Conservation (phyloP, 106 monocot species). For the Platanthera guangdongensis region DNA sequence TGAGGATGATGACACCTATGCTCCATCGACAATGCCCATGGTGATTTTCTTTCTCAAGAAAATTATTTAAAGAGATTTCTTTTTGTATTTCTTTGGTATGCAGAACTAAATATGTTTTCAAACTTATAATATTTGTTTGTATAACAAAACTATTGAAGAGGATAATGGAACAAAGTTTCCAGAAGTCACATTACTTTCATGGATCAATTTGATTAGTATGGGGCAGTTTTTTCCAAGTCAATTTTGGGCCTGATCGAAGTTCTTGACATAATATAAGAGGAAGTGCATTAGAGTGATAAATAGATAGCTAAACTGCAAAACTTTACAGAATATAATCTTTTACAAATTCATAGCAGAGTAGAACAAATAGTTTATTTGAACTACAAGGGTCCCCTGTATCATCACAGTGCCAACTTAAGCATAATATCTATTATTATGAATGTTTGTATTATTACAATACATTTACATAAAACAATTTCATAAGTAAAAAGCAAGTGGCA, state of each 20-base stretch:
- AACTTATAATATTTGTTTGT: not conserved
- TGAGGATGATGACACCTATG: slow-evolving; percentile 69
- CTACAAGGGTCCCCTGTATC: too few species aligned
- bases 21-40: slow-evolving; percentile 38
- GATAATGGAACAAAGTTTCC: not conserved
- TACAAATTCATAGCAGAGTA: too few species aligned
- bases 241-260: not conserved
- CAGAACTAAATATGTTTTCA: not conserved
- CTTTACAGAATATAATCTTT: too few species aligned
- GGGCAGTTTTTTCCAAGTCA: not conserved
- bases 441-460: too few species aligned
- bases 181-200: not conserved
- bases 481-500: too few species aligned
- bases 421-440: too few species aligned
- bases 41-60: slow-evolving; percentile 21
- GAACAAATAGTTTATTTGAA: too few species aligned
- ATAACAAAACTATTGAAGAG: not conserved
- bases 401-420: too few species aligned
- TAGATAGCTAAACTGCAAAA: too few species aligned
- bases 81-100: not conserved
- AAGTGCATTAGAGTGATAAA: too few species aligned
- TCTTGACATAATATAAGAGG: too few species aligned
- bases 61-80: not conserved
- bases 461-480: too few species aligned
- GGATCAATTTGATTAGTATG: not conserved